Base-by-base conservation (phyloP, 148 eudicot genomes). In the Diospyros lotus region DNA sequence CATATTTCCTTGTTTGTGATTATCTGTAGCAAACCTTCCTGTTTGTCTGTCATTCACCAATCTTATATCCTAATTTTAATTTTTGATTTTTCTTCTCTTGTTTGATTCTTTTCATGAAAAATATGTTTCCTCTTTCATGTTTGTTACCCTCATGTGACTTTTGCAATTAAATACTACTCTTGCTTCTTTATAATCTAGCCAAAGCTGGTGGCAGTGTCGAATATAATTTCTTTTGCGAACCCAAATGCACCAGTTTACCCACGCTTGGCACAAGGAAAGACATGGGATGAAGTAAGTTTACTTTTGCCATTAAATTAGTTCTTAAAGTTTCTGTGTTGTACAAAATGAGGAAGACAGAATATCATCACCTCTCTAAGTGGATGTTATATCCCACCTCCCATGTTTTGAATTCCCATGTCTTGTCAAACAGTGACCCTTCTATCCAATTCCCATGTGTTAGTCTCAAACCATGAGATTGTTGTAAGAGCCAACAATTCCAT, bases 211-310 rank as follows among this genome's bases (percentile, higher is more conserved):
- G 93, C 97, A 45, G 83, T 90, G 13, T 90, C 98, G 45, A 89
- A 90, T 72, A 18, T 76, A 59, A 76, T 92, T 63, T 75, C 88
- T 68, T 94, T 92, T 84, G 84, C 89, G 5, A 90, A 92, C 84
- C 98, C 93, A 70, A 91, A 93, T 69, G 93, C 92, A 70, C 98
- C 98, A 61, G 84, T 88, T 45, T 93, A 93, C 74, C 98, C 98
- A 15, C 84, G 98, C 4, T 76, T 93, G 74, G 98, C 98, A 43
- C 98, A 91, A 77, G 98, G 98, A 75, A 91, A 89, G 79, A 68
- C 74, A 51, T 93, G 96, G 98, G 82, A 93, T 83, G 96, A 93
- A 80, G 98, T 89, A 79, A 86, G 92, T 79, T 59, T 72, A n/a
- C 9, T 1, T 79, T 58, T 52, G 56, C 52, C n/a, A 58, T 61